Conservation (phyloP, 345 rosid species). For the Eucalyptus albens region DNA sequence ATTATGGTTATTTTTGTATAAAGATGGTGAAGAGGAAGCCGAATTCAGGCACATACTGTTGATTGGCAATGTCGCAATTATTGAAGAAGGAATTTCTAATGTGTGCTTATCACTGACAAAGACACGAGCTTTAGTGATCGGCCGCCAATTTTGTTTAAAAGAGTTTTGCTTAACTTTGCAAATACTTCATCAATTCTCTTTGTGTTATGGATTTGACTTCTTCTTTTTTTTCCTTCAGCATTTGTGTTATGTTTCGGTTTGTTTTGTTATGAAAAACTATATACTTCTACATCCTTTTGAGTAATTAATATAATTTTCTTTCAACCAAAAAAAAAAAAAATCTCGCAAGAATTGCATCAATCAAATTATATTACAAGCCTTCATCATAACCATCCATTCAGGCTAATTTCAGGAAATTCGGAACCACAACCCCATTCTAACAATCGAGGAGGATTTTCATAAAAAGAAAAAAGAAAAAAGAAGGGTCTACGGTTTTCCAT, state of each 20-base stretch:
- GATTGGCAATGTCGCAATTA: too few species aligned
- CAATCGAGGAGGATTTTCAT: neutral
- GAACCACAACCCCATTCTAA: neutral
- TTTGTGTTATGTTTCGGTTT: accelerated
- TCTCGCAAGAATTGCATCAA: neutral
- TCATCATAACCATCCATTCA: neutral
- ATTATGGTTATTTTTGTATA: too few species aligned
- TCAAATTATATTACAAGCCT: neutral
- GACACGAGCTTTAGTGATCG: accelerated
- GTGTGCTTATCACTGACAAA: accelerated
- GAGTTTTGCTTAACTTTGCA: too few species aligned
- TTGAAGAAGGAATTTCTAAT: accelerated
- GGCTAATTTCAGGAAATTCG: neutral
- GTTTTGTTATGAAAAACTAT: too few species aligned
- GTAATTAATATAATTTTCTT: too few species aligned
- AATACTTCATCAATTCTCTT: too few species aligned
- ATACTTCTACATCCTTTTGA: accelerated
- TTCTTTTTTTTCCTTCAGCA: too few species aligned
- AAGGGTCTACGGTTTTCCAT: neutral
- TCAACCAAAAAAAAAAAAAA: too few species aligned
- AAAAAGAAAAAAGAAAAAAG: too few species aligned
- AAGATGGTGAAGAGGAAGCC: accelerated
- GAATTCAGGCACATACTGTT: accelerated
- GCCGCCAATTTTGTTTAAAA: accelerated
- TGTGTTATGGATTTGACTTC: too few species aligned